Conservation (phyloP, 164 flowering plant genomes). For the Magnolia changhungtana region DNA sequence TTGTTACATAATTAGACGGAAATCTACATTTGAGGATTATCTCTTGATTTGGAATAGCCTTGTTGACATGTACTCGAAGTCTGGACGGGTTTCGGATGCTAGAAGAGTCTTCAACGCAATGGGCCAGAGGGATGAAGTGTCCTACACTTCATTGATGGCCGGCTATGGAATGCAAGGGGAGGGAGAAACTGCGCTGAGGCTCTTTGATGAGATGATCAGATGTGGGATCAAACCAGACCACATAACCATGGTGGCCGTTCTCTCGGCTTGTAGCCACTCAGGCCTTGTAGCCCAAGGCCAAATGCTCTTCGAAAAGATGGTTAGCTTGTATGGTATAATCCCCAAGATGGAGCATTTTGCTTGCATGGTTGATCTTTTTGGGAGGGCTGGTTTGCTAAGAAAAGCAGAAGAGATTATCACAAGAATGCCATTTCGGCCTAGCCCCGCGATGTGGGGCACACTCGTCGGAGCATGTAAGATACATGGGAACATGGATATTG, state of each 20-base stretch:
- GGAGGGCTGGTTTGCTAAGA: conserved; percentile 52
- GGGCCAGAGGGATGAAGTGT: conserved; percentile 44
- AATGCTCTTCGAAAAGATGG: conserved; percentile 42
- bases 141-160: conserved; percentile 60
- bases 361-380: conserved; percentile 62
- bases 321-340: conserved; percentile 24
- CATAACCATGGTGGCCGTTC: conserved; percentile 58
- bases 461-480: conserved; percentile 48
- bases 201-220: conserved; percentile 51
- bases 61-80: conserved; percentile 63
- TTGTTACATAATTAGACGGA: conserved; percentile 33
- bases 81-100: conserved; percentile 46
- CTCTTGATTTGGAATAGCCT: conserved; percentile 58
- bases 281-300: conserved; percentile 46
- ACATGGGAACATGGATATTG: conserved; percentile 43
- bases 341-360: conserved; percentile 58
- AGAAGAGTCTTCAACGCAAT: conserved; percentile 41
- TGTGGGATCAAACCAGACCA: conserved; percentile 46
- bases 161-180: conserved; percentile 65
- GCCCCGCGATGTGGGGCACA: conserved; percentile 57
- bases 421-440: conserved; percentile 49
- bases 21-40: conserved; percentile 32
- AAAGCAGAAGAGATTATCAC: conserved; percentile 40
- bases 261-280: conserved; percentile 68
- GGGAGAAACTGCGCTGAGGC: conserved; percentile 35